Base-by-base conservation (phyloP, 495 filamentous ascomycete genomes). In the Cairneyella variabilis region DNA sequence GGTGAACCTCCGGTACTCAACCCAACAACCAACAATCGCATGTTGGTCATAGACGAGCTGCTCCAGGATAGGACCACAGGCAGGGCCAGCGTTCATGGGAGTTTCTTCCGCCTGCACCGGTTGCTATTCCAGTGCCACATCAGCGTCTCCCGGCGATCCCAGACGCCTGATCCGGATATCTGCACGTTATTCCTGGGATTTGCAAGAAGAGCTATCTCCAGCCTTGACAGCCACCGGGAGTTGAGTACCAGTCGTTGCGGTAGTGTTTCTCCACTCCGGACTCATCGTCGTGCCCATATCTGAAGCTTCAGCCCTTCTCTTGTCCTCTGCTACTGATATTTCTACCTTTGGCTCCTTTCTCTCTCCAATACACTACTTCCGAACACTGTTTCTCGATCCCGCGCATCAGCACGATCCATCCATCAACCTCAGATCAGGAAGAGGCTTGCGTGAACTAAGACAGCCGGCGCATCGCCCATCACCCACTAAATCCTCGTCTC, bases 391-490 rank as follows among this genome's bases (percentile, higher is more conserved):
- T 14, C 14, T 32, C 28, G 6, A 32, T 53, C 40, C 50, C 47
- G 38, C 39, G 1, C 27, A n/a, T 41, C 54, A 46, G 30, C 48
- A 57, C 54, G 9, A 36, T 47, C 43, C 43, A 32, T 48, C 52
- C 20, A 32, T 12, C 46, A 52, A 54, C 17, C 26, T 27, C 36
- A 32, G 41, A n/a, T 42, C 48, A 44, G 17, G 43, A 27, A 28
- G 47, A 34, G 58, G 58, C 53, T 60, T 54, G 53, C 50, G 53
- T 45, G 7, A 54, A 38, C 58, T 51, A 54, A 51, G 25, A 51
- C 8, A 22, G 22, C 18, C 18, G 32, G 57, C 57, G 52, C 40
- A 42, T 44, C 47, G 41, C 40, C 40, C 42, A 14, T 3, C 30
- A 10, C 39, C 54, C 40, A 51, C 43, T 54, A 54, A 42, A 42